Evolutionary conservation across 2,329 filamentous ascomycete species (phyloP), one percentile per base, ranked within the genome.

Genomic region (Fusarium subtropicale): DNA sequence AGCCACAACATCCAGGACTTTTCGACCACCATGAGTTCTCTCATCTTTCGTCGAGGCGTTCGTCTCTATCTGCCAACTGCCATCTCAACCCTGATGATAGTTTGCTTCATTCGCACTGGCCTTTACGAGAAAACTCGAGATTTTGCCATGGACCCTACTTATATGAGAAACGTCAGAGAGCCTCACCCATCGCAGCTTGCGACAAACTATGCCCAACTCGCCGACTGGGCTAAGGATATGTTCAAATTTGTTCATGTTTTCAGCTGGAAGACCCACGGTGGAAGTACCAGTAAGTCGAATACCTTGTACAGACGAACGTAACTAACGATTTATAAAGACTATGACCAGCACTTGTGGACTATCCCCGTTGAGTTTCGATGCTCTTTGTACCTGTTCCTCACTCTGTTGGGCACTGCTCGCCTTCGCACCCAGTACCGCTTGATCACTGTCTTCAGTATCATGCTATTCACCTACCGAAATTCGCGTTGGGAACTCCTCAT

Each of bases 331-430:
- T 30, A 28, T 31, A 10, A 54, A 75, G 80, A 76, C 24, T 87
- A 88, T 71, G 86, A 89, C 71, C 81, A 86, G 28, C 87, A 90
- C 65, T 76, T 89, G 26, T 90, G 87, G 87, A 89, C 88, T 7
- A 89, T 90, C 44, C 87, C 87, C 4, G 82, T 88, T 47, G 87
- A 90, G 74, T 88, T 87, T 71, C 81, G 85, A 62, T 86, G 84
- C 74, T 88, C 86, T 4, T 82, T 90, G 74, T 81, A 86, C 60
- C 80, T 89, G 12, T 89, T 89, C 75, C 76, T 88, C 10, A 80
- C 82, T 15, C 76, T 88, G 24, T 62, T 88, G 6, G 86, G 81
- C 22, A 81, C 84, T 12, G 84, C 84, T 8, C 79, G 84, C 28
- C 74, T 87, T 33, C 80, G 80, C 38, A 80, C 78, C 13, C 60